Percentiles rank a stretch among this genome's conserved stretches.
Conservation (phyloP, 75 land plant species). For the Adiantum capillusveneris region DNA sequence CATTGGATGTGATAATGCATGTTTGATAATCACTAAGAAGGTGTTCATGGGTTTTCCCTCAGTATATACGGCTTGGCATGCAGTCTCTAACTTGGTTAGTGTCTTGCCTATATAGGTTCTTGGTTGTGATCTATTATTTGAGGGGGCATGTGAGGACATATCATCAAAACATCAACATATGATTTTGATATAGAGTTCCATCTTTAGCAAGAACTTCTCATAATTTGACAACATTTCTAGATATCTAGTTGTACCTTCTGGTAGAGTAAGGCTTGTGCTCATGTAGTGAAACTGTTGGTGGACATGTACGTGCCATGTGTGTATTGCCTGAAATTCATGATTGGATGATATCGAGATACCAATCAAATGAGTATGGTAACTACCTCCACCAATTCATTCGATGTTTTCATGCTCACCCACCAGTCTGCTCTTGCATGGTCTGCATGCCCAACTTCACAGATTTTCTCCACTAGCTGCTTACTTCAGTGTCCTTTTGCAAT, state of each 20-base stretch:
- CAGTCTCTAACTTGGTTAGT: no score
- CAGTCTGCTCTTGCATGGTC: conserved; percentile 17
- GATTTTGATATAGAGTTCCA: no score
- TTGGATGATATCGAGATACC: conserved; percentile 58
- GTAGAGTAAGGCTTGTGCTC: conserved; percentile 18
- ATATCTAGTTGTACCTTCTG: conserved; percentile 23
- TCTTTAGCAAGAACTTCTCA: conserved; percentile 1
- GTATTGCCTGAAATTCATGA: conserved; percentile 66
- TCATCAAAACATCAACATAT: no score
- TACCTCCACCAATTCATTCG: conserved; percentile 19
- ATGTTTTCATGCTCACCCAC: conserved; percentile 25
- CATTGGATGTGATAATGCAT: no score
- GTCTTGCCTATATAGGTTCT: no score
- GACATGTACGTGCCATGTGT: conserved; percentile 51
- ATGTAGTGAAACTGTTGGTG: conserved; percentile 30
- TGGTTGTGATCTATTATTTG: no score
- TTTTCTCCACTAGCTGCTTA: conserved; percentile 36
- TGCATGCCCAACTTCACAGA: conserved; percentile 22
- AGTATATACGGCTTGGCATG: no score
- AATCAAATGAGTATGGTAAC: conserved; percentile 59
- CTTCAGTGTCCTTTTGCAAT: conserved; percentile 22
- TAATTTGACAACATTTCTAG: conserved; percentile 2
- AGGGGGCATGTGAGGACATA: no score
- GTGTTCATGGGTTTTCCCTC: no score
- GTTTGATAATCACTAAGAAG: no score